Evolutionary conservation across 225 moss, liverwort and hornwort species (phyloP), one percentile per base, ranked within the genome.

Genomic region (Straminergon stramineum): DNA sequence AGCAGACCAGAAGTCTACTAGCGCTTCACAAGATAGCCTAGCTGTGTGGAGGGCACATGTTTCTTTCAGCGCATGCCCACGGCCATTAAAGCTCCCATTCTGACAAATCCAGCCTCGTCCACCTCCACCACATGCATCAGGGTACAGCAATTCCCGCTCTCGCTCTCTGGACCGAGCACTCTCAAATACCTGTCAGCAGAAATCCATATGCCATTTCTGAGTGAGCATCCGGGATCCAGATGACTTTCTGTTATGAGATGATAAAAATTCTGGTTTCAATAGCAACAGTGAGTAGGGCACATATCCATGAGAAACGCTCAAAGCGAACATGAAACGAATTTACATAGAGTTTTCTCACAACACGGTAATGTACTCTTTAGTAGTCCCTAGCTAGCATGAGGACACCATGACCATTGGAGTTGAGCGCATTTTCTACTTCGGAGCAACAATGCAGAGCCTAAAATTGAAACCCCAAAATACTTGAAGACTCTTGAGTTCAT

Each of bases 1-100:
- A 81, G 99, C 99, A 90, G 99, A 96, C 99, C 99, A 99, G 93
- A 99, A 99, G 93, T 99, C 99, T 88, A 99, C 99, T 75, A 99
- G 94, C 85, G 99, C 99, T 89, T 99, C 99, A 92, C 99, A 99
- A 75, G 99, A 99, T 88, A 99, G 94, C 88, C 99, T 95, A 81
- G 97, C 97, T 80, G 97, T 97, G 90, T 99, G 99, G 62, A 99
- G 97, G 86, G 99, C 99, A 90, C 99, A 99, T 61, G 97, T 97
- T 90, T 99, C 99, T 83, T 99, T 99, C 95, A 99, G 92, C 37
- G 96, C 97, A 93, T 99, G 97, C 73, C 99, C 99, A 86, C 99
- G 95, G 93, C 99, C 99, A 93, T 93, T 97, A 82, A 96, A 99
- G 87, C 95, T 96, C 80, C 94, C 95, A 92, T 94, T 96, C 89